Conservation (phyloP, 768 basidiomycete genomes). For the Royoungia palumana region DNA sequence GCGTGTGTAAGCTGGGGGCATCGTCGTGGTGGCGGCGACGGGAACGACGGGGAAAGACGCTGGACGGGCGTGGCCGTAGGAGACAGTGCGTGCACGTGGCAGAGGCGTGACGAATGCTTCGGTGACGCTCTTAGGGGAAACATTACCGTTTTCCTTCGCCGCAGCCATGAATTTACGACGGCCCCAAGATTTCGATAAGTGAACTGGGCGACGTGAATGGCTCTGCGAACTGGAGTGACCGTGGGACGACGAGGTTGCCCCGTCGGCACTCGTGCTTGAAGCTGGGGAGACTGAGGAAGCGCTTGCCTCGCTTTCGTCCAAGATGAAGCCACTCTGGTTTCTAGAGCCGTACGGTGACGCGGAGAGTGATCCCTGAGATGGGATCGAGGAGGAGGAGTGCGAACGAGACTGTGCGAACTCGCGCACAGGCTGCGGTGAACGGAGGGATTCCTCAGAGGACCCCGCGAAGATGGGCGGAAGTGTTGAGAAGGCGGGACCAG, state of each 20-base stretch:
- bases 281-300: slow-evolving; percentile 21
- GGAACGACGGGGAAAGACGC: slow-evolving; percentile 6
- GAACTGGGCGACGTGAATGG: slow-evolving; percentile 2
- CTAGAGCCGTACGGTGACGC: slow-evolving; percentile 17
- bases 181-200: slow-evolving; percentile 10
- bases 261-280: slow-evolving; percentile 7
- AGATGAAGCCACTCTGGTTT: slow-evolving; percentile 8
- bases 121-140: background rate
- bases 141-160: background rate
- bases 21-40: slow-evolving; percentile 2
- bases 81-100: slow-evolving; percentile 21
- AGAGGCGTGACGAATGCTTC: slow-evolving; percentile 9
- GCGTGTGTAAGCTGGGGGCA: slow-evolving; percentile 19
- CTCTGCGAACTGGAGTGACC: slow-evolving; percentile 5
- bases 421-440: background rate
- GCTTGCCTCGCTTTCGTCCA: slow-evolving; percentile 18
- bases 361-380: slow-evolving; percentile 14
- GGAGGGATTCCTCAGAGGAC: slow-evolving; percentile 16
- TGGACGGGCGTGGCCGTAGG: slow-evolving; percentile 19
- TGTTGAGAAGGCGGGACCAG: slow-evolving; percentile 24
- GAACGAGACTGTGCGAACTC: slow-evolving; percentile 5
- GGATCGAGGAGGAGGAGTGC: slow-evolving; percentile 13
- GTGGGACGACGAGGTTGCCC: slow-evolving; percentile 18
- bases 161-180: slow-evolving; percentile 4
- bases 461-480: slow-evolving; percentile 23